These are phyloP conservation scores for Spatholobus suberectus DNA, from an alignment of 306 rosid species.

Conservation along the genomic window DNA sequence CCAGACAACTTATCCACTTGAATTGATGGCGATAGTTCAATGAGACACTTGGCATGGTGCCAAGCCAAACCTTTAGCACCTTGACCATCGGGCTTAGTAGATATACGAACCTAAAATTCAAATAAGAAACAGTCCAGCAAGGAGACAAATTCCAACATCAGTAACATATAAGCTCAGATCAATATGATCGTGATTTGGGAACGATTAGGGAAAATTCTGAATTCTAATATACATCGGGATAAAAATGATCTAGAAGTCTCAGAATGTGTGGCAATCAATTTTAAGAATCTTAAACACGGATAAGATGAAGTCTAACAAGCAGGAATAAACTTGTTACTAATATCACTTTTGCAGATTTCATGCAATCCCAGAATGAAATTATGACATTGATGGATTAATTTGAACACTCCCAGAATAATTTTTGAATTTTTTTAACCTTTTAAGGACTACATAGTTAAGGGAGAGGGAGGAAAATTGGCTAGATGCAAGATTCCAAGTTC, in stretches of 20 bases:
- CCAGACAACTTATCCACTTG: conserved; percentile 80
- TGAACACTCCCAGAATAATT: neutral
- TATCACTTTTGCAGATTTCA: conserved; percentile 27
- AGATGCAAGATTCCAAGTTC: neutral
- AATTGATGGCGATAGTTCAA: conserved; percentile 72
- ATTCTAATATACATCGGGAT: neutral
- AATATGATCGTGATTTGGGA: conserved; percentile 11
- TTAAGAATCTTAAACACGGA: conserved; percentile 14
- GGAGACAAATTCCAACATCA: conserved; percentile 41
- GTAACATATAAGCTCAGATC: conserved; percentile 4
- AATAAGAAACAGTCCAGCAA: conserved; percentile 34
- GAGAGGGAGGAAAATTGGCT: neutral
- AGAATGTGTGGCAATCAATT: conserved; percentile 7
- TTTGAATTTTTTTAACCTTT: neutral
- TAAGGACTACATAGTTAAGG: neutral
- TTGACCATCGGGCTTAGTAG: conserved; percentile 75
- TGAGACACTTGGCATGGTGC: conserved; percentile 91
- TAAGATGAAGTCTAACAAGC: conserved; percentile 7
- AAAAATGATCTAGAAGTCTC: conserved; percentile 14
- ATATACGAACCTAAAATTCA: conserved; percentile 75
- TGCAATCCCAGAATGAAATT: conserved; percentile 21
- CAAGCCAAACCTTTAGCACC: conserved; percentile 84
- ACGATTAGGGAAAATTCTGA: conserved; percentile 16
- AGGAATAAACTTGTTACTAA: conserved; percentile 12
- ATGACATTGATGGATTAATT: neutral